These are phyloP conservation scores for Amanita muscaria DNA, from an alignment of 768 basidiomycete species.

Conservation along the genomic window DNA sequence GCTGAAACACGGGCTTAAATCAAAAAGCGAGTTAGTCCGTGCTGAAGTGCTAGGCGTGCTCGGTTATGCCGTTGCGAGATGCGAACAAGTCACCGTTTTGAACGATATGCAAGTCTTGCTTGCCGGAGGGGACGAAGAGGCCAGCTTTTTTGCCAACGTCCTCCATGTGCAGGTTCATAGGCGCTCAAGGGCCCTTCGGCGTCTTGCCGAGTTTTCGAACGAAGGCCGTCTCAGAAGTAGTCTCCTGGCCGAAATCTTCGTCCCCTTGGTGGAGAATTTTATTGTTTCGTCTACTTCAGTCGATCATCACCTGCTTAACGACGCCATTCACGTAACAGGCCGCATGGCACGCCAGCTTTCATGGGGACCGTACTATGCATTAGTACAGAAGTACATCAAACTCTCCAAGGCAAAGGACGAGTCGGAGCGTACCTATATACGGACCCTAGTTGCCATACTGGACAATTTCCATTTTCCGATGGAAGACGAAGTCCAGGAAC, in stretches of 20 bases:
- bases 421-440: constrained; percentile 74
- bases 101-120: constrained; percentile 78
- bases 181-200: constrained; percentile 74
- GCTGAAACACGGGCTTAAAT: constrained; percentile 69
- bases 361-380: constrained; percentile 77
- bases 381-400: constrained; percentile 77
- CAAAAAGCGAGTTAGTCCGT: constrained; percentile 81
- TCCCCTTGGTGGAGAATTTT: constrained; percentile 82
- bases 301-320: constrained; percentile 86
- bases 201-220: constrained; percentile 72
- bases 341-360: constrained; percentile 64
- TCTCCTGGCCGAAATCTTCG: constrained; percentile 71
- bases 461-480: constrained; percentile 91
- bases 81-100: constrained; percentile 46
- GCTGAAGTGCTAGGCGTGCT: constrained; percentile 75
- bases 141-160: constrained; percentile 95
- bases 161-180: constrained; percentile 90
- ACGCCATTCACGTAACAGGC: constrained; percentile 76
- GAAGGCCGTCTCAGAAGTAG: constrained; percentile 57
- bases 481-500: constrained; percentile 35
- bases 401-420: constrained; percentile 57
- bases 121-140: constrained; percentile 85
- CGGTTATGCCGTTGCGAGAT: constrained; percentile 62
- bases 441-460: constrained; percentile 74
- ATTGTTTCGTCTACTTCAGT: constrained; percentile 50